Evolutionary conservation across 192 early-diverging fungal genomes (phyloP).

Genomic region (Umbelopsis vinacea): DNA sequence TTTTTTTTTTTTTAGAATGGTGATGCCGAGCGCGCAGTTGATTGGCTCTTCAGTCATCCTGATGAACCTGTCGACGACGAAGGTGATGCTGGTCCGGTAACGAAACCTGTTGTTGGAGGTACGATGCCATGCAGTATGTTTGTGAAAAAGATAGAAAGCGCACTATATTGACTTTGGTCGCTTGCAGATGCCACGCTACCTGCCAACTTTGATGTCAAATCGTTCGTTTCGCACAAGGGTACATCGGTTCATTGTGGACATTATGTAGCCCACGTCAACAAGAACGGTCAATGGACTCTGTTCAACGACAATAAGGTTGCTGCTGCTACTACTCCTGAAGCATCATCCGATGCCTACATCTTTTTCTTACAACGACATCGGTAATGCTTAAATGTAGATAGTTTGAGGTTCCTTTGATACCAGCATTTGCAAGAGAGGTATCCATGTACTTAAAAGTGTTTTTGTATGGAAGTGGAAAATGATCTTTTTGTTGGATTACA

Average conservation of each 20-base stretch:
- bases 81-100: conserved; percentile 17
- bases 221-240: conserved; percentile 95
- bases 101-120: conserved; percentile 22
- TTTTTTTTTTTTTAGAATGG: conserved; percentile 53
- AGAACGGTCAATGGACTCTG: conserved; percentile 80
- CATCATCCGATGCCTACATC: conserved; percentile 71
- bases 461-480: too few species aligned
- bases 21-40: conserved; percentile 89
- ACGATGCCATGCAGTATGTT: not conserved
- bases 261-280: conserved; percentile 88
- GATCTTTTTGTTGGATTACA: too few species aligned
- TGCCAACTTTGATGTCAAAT: conserved; percentile 68
- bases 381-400: not conserved
- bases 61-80: conserved; percentile 65
- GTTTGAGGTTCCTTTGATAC: too few species aligned
- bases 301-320: conserved; percentile 98
- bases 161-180: conserved; percentile 7
- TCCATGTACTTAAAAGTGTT: too few species aligned
- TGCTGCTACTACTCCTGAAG: conserved; percentile 57
- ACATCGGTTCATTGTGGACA: conserved; percentile 96
- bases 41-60: conserved; percentile 92
- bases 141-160: not conserved
- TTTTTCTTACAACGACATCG: conserved; percentile 65
- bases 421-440: too few species aligned
- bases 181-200: conserved; percentile 45